These are phyloP conservation scores for Podaxis sp. DNA, from an alignment of 768 basidiomycete genomes.

Conservation along the genomic window DNA sequence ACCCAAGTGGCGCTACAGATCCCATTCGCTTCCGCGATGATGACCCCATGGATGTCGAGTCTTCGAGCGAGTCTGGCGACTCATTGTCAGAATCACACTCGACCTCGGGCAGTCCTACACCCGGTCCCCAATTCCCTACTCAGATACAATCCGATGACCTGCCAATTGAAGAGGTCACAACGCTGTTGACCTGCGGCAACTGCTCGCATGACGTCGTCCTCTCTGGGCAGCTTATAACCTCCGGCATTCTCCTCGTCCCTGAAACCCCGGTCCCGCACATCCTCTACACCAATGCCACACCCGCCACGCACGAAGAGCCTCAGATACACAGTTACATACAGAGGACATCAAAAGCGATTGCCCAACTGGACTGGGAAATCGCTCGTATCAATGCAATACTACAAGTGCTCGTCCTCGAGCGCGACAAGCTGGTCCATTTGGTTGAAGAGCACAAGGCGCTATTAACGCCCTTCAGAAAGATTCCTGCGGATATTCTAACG, in stretches of 20 bases:
- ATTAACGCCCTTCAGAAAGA: slow-evolving; percentile 4
- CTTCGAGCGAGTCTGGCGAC: slow-evolving; percentile 8
- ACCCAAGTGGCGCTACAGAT: neutral
- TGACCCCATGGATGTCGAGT: slow-evolving; percentile 13
- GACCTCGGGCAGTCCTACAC: slow-evolving; percentile 8
- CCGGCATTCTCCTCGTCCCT: slow-evolving; percentile 7
- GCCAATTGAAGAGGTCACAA: slow-evolving; percentile 10
- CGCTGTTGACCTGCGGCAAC: slow-evolving; percentile 12
- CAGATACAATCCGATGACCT: neutral
- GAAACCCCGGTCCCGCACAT: slow-evolving; percentile 5
- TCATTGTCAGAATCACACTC: neutral
- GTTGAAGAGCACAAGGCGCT: slow-evolving; percentile 13
- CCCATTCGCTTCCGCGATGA: slow-evolving; percentile 11
- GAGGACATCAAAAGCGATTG: neutral
- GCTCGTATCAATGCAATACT: slow-evolving; percentile 4
- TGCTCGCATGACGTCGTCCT: slow-evolving; percentile 12
- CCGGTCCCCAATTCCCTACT: neutral
- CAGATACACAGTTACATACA: slow-evolving; percentile 6
- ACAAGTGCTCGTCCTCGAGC: slow-evolving; percentile 5
- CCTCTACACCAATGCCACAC: slow-evolving; percentile 9
- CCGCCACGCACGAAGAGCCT: slow-evolving; percentile 5
- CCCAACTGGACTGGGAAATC: slow-evolving; percentile 12
- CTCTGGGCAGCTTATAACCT: slow-evolving; percentile 9
- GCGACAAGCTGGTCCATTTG: slow-evolving; percentile 2
- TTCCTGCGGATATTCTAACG: slow-evolving; percentile 5